Evolutionary conservation across 2,329 filamentous ascomycete species (phyloP), one percentile per base, ranked within the genome.

Genomic region (Aspergillus sp.): DNA sequence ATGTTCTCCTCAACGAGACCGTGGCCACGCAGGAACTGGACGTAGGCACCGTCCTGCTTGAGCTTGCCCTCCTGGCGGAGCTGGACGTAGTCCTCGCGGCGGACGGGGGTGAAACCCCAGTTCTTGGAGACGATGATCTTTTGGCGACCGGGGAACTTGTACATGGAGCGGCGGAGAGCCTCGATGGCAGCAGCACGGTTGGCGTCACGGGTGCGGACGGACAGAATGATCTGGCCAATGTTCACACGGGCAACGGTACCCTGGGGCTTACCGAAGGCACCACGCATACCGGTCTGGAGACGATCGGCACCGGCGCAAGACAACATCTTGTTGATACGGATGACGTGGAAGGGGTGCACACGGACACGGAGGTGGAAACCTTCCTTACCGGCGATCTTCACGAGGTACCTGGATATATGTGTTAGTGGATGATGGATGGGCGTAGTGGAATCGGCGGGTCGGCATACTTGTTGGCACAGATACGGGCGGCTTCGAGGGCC

Each of bases 281-380:
- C 95, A 90, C 95, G 94, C 95, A 99, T 99, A 87, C 95, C 95
- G 75, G 95, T 99, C 85, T 99, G 95, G 83, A 99, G 87, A 90
- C 95, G 92, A 98, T 99, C 95, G 89, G 95, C 95, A 88, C 95
- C 95, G 79, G 95, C 95, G 84, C 95, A 99, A 80, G 95, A 98
- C 92, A 99, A 94, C 95, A 99, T 99, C 91, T 99, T 99, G 92
- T 99, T 99, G 93, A 99, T 99, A 85, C 95, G 95, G 87, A 99
- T 91, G 84, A 99, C 95, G 88, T 99, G 95, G 92, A 91, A 99
- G 72, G 95, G 95, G 88, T 99, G 95, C 79, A 92, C 93, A 80
- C 95, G 86, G 76, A 89, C 85, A 70, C 87, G 86, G 67, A 89
- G 79, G 80, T 89, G 87, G 85, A 89, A 89, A 80, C 84, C 84